These are phyloP conservation scores for Penicillium frequentans DNA, from an alignment of 2,329 filamentous ascomycete genomes.

Conservation along the genomic window DNA sequence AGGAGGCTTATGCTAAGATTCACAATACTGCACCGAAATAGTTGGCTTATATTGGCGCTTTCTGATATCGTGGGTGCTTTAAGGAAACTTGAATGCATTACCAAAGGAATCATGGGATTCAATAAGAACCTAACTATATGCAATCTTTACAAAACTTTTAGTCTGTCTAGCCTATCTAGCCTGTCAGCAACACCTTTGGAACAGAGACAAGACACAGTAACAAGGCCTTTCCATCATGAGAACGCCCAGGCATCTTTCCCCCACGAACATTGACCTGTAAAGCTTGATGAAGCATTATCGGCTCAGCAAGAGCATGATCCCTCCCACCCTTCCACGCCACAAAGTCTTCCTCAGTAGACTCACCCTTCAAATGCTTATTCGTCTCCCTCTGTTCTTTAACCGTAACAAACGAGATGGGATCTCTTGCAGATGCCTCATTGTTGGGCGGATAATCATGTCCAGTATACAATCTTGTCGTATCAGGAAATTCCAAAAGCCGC, in stretches of 20 bases:
- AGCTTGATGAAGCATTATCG: slow-evolving; percentile 37
- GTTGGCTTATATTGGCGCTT: not conserved
- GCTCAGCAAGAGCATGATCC: slow-evolving; percentile 32
- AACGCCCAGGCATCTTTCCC: slow-evolving; percentile 31
- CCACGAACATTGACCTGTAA: slow-evolving; percentile 44
- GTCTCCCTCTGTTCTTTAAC: slow-evolving; percentile 33
- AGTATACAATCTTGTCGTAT: slow-evolving; percentile 49
- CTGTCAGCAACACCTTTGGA: slow-evolving; percentile 9
- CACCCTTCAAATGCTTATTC: slow-evolving; percentile 37
- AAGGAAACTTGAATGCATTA: too few species aligned
- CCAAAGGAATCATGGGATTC: too few species aligned
- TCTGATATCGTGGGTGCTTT: too few species aligned
- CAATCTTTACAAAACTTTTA: not conserved
- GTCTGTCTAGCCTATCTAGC: not conserved
- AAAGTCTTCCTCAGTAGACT: slow-evolving; percentile 32
- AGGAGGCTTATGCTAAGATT: slow-evolving; percentile 42
- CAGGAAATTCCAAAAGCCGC: slow-evolving; percentile 44
- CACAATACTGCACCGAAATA: slow-evolving; percentile 4
- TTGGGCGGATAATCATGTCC: slow-evolving; percentile 53
- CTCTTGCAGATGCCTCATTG: slow-evolving; percentile 1
- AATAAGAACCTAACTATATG: too few species aligned
- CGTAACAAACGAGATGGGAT: slow-evolving; percentile 29
- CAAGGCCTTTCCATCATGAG: slow-evolving; percentile 13
- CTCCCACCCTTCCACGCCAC: slow-evolving; percentile 30
- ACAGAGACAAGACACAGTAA: slow-evolving; percentile 14